phyloP scores from a whole-genome alignment of 208 protist species.

The Trypanosomatidae sp. region DNA sequence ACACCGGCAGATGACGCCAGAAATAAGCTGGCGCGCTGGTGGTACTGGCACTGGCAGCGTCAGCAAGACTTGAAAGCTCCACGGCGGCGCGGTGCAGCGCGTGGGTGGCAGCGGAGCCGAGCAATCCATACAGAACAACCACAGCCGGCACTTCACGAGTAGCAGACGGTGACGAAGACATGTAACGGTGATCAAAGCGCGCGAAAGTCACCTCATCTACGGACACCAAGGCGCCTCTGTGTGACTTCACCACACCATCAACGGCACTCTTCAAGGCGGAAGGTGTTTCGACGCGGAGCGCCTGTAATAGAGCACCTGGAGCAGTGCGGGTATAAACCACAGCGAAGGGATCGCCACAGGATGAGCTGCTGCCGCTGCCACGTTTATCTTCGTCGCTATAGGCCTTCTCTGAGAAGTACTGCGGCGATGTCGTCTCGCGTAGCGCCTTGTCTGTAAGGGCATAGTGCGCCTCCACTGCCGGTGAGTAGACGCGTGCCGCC shows the following conservation, averaged over 20 bases:
- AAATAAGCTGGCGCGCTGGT: conserved; percentile 21
- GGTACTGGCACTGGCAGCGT: not conserved
- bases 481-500: conserved; percentile 52
- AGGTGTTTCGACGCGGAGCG: not conserved
- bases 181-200: conserved; percentile 11
- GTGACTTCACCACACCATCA: not conserved
- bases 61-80: conserved; percentile 4
- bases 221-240: not conserved
- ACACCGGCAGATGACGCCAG: conserved; percentile 67
- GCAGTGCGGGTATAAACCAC: conserved; percentile 8
- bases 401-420: not conserved
- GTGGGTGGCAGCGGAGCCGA: conserved; percentile 41
- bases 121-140: conserved; percentile 63
- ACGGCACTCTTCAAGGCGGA: not conserved
- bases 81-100: conserved; percentile 27
- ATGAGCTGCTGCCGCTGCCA: not conserved
- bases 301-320: not conserved
- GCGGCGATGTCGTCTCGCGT: not conserved
- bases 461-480: conserved; percentile 67
- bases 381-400: not conserved
- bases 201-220: conserved; percentile 3
- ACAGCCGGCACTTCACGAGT: conserved; percentile 9
- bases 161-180: not conserved
- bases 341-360: conserved; percentile 26
- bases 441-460: conserved; percentile 32